Evolutionary conservation across 78 protist genomes (phyloP).

Genomic region (Pigoraptor vietnamica): DNA sequence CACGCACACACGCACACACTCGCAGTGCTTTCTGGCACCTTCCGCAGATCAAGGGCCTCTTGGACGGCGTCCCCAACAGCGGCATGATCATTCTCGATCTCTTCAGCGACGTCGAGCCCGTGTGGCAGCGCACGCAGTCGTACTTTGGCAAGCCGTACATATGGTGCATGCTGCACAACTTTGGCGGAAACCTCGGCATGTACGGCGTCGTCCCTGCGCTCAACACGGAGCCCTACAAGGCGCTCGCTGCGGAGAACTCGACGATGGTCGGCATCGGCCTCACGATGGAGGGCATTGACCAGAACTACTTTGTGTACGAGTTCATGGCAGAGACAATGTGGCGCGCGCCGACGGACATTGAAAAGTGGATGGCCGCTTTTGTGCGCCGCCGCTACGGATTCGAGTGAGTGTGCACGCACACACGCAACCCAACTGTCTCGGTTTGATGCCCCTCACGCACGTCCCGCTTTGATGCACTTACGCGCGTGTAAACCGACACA

Average conservation of each 20-base stretch:
- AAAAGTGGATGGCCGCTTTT: conserved; percentile 1
- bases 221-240: background rate
- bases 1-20: background rate
- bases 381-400: conserved; percentile 27
- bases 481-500: too few relatives aligned
- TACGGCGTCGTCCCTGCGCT: conserved; percentile 14
- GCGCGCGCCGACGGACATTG: background rate
- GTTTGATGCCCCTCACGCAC: too few relatives aligned
- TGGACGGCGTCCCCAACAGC: conserved; percentile 26
- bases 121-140: background rate
- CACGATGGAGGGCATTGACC: conserved; percentile 47
- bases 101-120: conserved; percentile 26
- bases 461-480: too few relatives aligned
- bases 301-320: conserved; percentile 35
- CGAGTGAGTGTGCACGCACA: background rate
- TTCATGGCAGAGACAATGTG: conserved; percentile 22
- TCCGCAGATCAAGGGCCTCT: conserved; percentile 1
- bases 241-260: background rate
- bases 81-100: conserved; percentile 45
- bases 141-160: conserved; percentile 51
- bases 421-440: background rate
- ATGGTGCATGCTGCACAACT: conserved; percentile 61
- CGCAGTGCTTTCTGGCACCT: conserved; percentile 14
- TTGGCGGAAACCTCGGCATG: conserved; percentile 39
- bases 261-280: conserved; percentile 52